Evolutionary conservation across 305 asterid genomes (phyloP), one percentile per base, ranked within the genome.

Genomic region (Striga hermonthica): DNA sequence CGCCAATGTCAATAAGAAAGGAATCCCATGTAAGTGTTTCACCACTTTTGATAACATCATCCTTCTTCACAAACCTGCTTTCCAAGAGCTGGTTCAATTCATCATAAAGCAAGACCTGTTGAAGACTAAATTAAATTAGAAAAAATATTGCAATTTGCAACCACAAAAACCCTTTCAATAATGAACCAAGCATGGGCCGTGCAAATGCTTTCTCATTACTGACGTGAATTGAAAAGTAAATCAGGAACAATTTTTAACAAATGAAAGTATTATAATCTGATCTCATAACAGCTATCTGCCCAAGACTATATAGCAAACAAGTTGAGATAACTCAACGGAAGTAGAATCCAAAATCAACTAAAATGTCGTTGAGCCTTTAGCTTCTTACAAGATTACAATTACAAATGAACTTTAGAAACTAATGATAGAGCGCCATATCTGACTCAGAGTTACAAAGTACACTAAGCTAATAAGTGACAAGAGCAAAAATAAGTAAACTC

Each of bases 1-100:
- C 95, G 56, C 90, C 97, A 76, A 88, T 83, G 74, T 90, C 98
- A 9, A 86, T 89, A 75, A 90, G 90, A 78, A 82, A 75, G 65
- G 88, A 83, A 56, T 66, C 87, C 70, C 81, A 84, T 37, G 80
- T 72, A 66, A 93, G 58, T 16, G 88, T 72, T 80, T 84, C 92
- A 59, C 97, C 97, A 45, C 84, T 62, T 73, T 57, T 68, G 47
- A 93, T 74, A 31, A 74, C 82, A 57, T 82, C 95, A 37, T 84
- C 94, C 67, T 77, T 78, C 84, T 90, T 88, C 75, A 82, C 75
- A 73, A 84, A 86, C 71, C 84, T 88, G 76, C 85, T 81, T 11
- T 79, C 95, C 83, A 93, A 68, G 75, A 82, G 83, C 65, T 75
- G 82, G 68, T 88, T 90, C 70, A 69, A 82, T 35, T 90, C 98